Base-by-base conservation (phyloP, 352 stramenopile genomes). In the Phytophthora sp. region DNA sequence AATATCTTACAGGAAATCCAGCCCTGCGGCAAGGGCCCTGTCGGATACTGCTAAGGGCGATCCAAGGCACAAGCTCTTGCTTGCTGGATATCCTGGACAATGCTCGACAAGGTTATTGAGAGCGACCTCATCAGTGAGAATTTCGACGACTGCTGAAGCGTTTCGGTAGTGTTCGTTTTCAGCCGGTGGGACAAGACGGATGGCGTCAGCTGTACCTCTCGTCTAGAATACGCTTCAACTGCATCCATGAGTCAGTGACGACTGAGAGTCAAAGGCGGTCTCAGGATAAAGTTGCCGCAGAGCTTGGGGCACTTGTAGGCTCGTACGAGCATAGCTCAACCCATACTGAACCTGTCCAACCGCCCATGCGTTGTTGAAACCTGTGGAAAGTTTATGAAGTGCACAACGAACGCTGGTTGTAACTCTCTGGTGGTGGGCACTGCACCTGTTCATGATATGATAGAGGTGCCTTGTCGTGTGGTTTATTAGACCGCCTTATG, bases 401-500 rank as follows among this genome's bases (percentile, higher is more conserved):
- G 24, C 35, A 63, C 33, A 51, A 44, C 20, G 29, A 59, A 60
- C 21, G 31, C 52, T 44, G 30, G 30, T 38, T 35, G 39, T 46
- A 50, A 60, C 20, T 59, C 54, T 70, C 36, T n/a, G 18, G 24
- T 54, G 4, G 26, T n/a, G 38, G 35, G 50, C 33, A 46, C 26
- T 63, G 42, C 55, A 60, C 38, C 61, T 60, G 57, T 53, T 47
- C 18, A 52, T 26, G 15, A 16, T 38, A 47, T 35, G 44, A 49
- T 63, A 30, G 24, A 38, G 39, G 21, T 42, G 41, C 24, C 42
- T 26, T 45, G 11, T 24, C 41, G 36, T 49, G 45, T 39, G 46
- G 50, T 58, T 71, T 65, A 74, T 60, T 71, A 49, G 30, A 62
- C 26, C 47, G 55, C 44, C 26, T 74, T 74, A 54, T 65, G 58